Base-by-base conservation (phyloP, 164 flowering plant species). In the Brasenia schreberi region DNA sequence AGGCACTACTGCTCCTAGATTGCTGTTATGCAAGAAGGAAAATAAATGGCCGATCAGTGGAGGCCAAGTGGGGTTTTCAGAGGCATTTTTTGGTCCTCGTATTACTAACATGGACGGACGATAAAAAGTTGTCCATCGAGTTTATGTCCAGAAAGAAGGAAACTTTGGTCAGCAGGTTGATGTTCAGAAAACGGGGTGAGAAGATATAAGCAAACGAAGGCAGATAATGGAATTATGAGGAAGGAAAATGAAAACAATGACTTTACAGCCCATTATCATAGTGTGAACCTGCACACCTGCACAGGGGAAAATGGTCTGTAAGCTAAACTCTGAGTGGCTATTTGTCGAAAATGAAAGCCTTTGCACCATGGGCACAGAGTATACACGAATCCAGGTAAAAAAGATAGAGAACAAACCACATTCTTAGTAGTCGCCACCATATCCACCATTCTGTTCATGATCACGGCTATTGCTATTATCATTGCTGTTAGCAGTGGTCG, bases 271-370 rank as follows among this genome's bases (percentile, higher is more conserved):
- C 66, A 59, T 69, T 75, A 71, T 75, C 70, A 71, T 64, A 78
- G 71, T 70, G 81, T 67, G 67, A 72, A 80, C 81, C 81, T 78
- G 83, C 77, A 75, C 80, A 74, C 81, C 84, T 81, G 84, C 82
- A 81, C 79, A 77, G 78, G 70, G 79, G 80, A 81, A 81, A 78
- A 71, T 77, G 76, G 79, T 72, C 77, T 49, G 78, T 78, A 73
- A 81, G 83, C 77, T 49, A 76, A 23, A 68, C 69, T 75, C 9
- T 59, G 43, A 67, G 63, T 63, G 45, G 66, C 63, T 63, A 62
- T 33, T 52, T 63, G 49, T 53, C 17, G 64, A 44, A 62, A 56
- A 63, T 19, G 64, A 6, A 23, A 49, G 52, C 7, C 42, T 64
- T 19, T 64, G 62, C 65, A 67, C 43, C 61, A 39, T 65, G 66